phyloP scores from a whole-genome alignment of 768 basidiomycete genomes.

The Cantharellus cinnabarinus region DNA sequence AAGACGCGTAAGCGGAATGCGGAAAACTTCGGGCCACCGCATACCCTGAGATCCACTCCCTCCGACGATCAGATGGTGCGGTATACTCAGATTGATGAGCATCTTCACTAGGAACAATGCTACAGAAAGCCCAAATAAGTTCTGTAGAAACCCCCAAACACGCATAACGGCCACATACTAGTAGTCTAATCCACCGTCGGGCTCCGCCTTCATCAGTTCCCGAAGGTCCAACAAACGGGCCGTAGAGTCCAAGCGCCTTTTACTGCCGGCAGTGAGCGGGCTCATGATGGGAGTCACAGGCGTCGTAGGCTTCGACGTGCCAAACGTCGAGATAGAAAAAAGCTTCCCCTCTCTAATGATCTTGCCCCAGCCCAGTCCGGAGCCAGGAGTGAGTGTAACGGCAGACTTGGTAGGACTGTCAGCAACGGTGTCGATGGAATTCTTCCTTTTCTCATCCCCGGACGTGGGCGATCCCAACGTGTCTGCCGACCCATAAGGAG shows the following conservation, averaged over 20 bases:
- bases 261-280: neutral
- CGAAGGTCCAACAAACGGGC: constrained; percentile 7
- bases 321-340: neutral
- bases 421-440: neutral
- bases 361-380: constrained; percentile 1
- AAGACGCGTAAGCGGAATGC: neutral
- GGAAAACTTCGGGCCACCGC: constrained; percentile 12
- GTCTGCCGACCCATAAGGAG: neutral
- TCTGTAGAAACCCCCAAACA: neutral
- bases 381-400: neutral
- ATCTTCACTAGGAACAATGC: constrained; percentile 32
- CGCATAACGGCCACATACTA: constrained; percentile 6
- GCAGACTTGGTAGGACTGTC: neutral
- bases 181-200: constrained; percentile 9
- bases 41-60: constrained; percentile 60
- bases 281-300: neutral
- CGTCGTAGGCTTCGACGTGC: neutral
- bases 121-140: neutral
- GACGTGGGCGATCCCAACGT: neutral
- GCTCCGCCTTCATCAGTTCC: constrained; percentile 9
- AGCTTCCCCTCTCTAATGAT: neutral
- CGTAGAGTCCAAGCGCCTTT: constrained; percentile 8
- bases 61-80: constrained; percentile 50
- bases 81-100: constrained; percentile 74
- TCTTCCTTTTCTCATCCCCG: neutral